phyloP scores from a whole-genome alignment of 192 early-diverging fungal species.

The Diversispora eburnea region DNA sequence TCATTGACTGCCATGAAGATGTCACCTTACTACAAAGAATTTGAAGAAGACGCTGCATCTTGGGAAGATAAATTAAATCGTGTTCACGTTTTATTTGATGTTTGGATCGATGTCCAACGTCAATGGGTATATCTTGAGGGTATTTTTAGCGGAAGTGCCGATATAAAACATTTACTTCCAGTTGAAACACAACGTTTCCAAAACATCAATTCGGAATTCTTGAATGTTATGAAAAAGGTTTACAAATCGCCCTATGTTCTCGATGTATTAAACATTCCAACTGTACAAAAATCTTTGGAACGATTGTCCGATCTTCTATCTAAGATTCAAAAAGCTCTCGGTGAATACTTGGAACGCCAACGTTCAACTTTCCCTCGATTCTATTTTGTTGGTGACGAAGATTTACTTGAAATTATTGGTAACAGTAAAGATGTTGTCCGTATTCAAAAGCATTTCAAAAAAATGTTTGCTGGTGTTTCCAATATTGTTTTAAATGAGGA shows the following conservation, averaged over 20 bases:
- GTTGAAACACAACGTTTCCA: conserved; percentile 94
- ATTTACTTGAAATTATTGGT: conserved; percentile 99
- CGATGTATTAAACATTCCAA: conserved; percentile 88
- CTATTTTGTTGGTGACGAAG: conserved; percentile 99
- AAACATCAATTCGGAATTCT: conserved; percentile 97
- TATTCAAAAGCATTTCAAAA: conserved; percentile 98
- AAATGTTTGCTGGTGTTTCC: conserved; percentile 98
- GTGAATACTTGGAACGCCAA: conserved; percentile 98
- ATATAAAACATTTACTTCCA: conserved; percentile 96
- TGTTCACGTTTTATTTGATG: conserved; percentile 94
- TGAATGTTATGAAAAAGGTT: conserved; percentile 98
- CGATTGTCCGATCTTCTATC: conserved; percentile 86
- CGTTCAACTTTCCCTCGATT: conserved; percentile 97
- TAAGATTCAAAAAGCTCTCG: conserved; percentile 98
- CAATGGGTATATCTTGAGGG: conserved; percentile 99
- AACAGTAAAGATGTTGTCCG: conserved; percentile 93
- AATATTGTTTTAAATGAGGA: conserved; percentile 85
- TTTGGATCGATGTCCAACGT: conserved; percentile 99
- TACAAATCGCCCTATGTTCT: conserved; percentile 97
- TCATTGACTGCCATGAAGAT: conserved; percentile 95
- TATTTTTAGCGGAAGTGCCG: conserved; percentile 93
- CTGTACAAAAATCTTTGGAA: conserved; percentile 95
- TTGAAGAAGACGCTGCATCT: conserved; percentile 91
- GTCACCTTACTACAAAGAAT: conserved; percentile 96
- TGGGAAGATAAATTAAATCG: conserved; percentile 99